Evolutionary conservation across 1,284 basidiomycete species (phyloP).

Genomic region (Ganoderma boninense): DNA sequence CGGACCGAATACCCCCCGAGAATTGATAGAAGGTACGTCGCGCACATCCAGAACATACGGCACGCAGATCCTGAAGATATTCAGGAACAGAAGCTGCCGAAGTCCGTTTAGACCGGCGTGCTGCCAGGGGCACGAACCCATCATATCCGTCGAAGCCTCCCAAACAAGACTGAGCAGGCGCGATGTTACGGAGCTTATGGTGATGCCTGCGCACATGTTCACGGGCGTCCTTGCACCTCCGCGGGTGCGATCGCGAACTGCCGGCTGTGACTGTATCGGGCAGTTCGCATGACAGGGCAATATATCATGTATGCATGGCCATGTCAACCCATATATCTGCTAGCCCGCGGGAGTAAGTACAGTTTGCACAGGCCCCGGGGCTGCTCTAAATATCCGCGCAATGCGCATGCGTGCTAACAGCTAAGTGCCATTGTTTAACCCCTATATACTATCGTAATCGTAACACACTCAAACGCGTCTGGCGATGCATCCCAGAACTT

Average conservation of each 20-base stretch:
- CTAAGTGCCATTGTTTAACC: background rate
- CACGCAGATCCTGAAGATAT: background rate
- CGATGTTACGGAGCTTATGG: background rate
- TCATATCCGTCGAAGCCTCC: background rate
- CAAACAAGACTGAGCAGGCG: background rate
- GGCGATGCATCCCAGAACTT: background rate
- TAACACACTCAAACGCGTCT: background rate
- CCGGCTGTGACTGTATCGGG: background rate
- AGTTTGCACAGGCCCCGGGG: background rate
- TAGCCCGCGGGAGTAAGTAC: background rate
- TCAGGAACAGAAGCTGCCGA: background rate
- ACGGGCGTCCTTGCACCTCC: background rate
- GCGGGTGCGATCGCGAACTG: background rate
- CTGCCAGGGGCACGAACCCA: background rate
- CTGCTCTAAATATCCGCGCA: background rate
- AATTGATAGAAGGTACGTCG: background rate
- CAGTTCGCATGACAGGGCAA: slow-evolving; percentile 12
- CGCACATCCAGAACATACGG: background rate
- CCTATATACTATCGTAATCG: no score
- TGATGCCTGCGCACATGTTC: background rate
- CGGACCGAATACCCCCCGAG: background rate
- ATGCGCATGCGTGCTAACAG: no score
- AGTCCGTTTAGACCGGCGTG: background rate
- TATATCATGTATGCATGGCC: slow-evolving; percentile 3
- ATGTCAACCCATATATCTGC: slow-evolving; percentile 9